phyloP scores from a whole-genome alignment of 306 rosid species.

The Arachis hypogaea region DNA sequence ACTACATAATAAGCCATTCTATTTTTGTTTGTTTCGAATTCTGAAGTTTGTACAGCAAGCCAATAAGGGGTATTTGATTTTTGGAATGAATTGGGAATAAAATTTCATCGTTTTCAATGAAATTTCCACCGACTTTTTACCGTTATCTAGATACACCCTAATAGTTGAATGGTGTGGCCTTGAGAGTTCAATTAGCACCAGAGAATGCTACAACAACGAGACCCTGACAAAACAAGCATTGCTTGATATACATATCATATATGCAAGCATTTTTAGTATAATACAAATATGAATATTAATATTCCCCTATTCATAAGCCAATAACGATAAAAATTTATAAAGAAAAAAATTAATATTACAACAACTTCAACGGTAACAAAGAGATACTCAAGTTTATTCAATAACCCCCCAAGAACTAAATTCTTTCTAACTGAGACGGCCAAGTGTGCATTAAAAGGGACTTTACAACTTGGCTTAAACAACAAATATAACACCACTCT shows the following conservation, averaged over 20 bases:
- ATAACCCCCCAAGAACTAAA: constrained; percentile 27
- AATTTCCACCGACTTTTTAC: too few species aligned
- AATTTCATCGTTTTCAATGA: too few species aligned
- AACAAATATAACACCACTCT: constrained; percentile 40
- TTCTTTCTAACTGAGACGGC: constrained; percentile 21
- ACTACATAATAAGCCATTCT: too few species aligned
- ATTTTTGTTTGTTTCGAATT: too few species aligned
- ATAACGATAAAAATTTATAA: constrained; percentile 7
- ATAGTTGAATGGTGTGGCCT: too few species aligned
- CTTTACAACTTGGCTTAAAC: constrained; percentile 48
- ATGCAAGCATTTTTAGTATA: not conserved
- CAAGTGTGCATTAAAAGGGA: constrained; percentile 37
- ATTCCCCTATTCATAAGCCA: constrained; percentile 19
- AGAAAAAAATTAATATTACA: constrained; percentile 19
- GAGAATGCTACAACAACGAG: not conserved
- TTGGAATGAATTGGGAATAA: too few species aligned
- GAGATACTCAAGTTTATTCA: constrained; percentile 42
- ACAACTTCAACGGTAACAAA: constrained; percentile 32
- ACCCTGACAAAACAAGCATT: not conserved
- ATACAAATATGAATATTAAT: constrained; percentile 5
- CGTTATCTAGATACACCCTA: too few species aligned
- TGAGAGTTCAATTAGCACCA: too few species aligned
- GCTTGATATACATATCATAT: too few species aligned
- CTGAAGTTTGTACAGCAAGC: too few species aligned
- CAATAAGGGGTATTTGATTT: too few species aligned